Percentiles rank a stretch among this genome's conserved stretches.
Conservation (phyloP, 768 basidiomycete genomes). For the Suillus subaureus region DNA sequence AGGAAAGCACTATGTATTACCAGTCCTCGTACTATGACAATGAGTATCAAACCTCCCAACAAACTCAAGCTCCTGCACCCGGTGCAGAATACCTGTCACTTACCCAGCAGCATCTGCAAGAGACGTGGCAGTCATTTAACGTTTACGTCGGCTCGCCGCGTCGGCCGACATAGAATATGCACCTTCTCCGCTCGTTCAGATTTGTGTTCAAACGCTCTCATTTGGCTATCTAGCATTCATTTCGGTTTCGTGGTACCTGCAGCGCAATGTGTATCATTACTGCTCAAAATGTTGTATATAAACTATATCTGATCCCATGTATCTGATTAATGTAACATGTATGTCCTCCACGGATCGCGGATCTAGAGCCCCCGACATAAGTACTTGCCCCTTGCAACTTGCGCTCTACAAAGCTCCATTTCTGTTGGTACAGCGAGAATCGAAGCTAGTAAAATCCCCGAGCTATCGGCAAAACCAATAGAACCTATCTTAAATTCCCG, state of each 20-base stretch:
- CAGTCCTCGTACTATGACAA: constrained; percentile 8
- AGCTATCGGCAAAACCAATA: constrained; percentile 83
- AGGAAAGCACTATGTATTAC: constrained; percentile 7
- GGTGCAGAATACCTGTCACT: constrained; percentile 47
- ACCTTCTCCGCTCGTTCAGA: background rate
- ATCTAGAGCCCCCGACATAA: constrained; percentile 65
- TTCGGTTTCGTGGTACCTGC: background rate
- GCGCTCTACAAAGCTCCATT: constrained; percentile 71
- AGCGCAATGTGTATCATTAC: constrained; percentile 6
- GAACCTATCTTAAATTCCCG: constrained; percentile 90
- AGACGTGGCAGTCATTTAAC: constrained; percentile 74
- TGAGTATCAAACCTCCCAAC: constrained; percentile 16
- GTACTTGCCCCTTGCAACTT: constrained; percentile 68
- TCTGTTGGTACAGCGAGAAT: constrained; percentile 53
- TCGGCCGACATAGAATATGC: constrained; percentile 11
- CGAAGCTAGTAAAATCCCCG: constrained; percentile 57
- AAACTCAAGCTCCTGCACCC: constrained; percentile 22
- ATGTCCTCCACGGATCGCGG: background rate
- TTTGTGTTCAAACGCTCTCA: constrained; percentile 13
- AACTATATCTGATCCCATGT: constrained; percentile 6
- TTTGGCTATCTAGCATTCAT: constrained; percentile 5
- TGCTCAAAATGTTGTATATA: background rate
- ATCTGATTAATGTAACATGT: constrained; percentile 10
- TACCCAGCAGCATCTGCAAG: constrained; percentile 56
- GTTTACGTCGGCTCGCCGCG: constrained; percentile 44